Evolutionary conservation across 352 stramenopile genomes (phyloP), one percentile per base, ranked within the genome.

Genomic region (Globisporangium acanthophoron): DNA sequence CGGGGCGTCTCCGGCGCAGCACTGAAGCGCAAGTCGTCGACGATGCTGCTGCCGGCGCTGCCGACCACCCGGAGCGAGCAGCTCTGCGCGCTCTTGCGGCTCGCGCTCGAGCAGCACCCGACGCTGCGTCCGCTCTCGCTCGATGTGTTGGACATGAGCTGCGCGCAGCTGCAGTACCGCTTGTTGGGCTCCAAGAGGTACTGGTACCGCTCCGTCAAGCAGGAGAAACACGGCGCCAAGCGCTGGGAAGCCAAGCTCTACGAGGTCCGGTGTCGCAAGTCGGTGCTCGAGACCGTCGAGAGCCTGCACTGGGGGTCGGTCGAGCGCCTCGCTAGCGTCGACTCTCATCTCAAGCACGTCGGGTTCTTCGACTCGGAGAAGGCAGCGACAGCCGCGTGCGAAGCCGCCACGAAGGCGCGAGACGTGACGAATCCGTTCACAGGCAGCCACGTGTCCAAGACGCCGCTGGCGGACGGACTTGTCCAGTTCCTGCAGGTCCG

Each of bases 131-230:
- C 50, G 6, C 54, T 58, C 11, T 12, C 24, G 11, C 24, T 66
- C 29, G 56, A 62, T 0, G 48, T 58, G 6, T 40, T 39, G 3
- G 78, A 88, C n/a, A 58, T 77, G 53, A 90, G 72, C 58, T 75
- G 68, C n/a, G 69, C 70, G 2, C 66, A 73, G 37, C 49, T 93
- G 37, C 84, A 93, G 61, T 81, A 80, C 21, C 66, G 65, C 20
- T 54, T 92, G 5, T 55, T 92, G 0, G 84, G 84, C 8, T 64
- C 74, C 1, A 80, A 70, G 24, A 66, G 76, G 59, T 93, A 90
- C 60, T 92, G 84, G 80, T 84, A 75, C 45, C 66, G 73, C 1
- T 78, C 61, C 3, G 56, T 93, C 2, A 90, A 90, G 48, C 81
- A 86, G 58, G 79, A 90, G 44, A 82, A 83, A 37, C 63, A 50